Conservation (phyloP, 2,329 filamentous ascomycete species). For the Colletotrichum salicis region DNA sequence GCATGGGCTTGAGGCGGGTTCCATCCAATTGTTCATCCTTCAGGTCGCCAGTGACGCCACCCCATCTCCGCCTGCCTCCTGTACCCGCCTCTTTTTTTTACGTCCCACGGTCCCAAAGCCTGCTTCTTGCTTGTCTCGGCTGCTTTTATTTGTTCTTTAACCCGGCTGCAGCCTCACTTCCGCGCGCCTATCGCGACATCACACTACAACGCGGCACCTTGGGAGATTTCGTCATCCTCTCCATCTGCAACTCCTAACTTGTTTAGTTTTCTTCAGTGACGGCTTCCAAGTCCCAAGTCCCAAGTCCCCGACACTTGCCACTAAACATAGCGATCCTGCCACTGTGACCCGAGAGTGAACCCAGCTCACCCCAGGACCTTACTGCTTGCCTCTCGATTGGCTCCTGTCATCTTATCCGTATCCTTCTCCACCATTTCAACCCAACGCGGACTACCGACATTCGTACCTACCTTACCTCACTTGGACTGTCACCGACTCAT, state of each 20-base stretch:
- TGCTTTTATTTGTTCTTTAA: background rate
- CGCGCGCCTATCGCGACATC: background rate
- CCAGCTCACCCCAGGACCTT: background rate
- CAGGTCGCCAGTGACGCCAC: conserved; percentile 4
- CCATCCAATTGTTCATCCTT: too few relatives aligned
- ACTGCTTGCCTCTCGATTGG: conserved; percentile 7
- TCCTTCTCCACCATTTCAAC: conserved; percentile 3
- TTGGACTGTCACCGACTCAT: background rate
- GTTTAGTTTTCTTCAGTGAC: background rate
- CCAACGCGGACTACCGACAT: background rate
- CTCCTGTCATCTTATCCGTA: background rate
- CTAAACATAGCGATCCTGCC: background rate
- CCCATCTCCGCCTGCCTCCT: background rate
- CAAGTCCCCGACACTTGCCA: background rate
- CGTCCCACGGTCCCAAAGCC: background rate
- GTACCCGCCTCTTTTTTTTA: conserved; percentile 8
- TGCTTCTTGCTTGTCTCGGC: background rate
- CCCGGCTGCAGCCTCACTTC: background rate
- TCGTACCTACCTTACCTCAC: background rate
- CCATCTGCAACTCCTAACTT: background rate
- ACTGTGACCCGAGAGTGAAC: conserved; percentile 10
- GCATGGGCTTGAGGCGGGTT: too few relatives aligned
- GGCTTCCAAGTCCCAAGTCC: too few relatives aligned
- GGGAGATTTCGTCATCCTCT: background rate
- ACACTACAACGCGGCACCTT: background rate